Conservation (phyloP, 495 filamentous ascomycete species). For the Penicillium longicatenatum region DNA sequence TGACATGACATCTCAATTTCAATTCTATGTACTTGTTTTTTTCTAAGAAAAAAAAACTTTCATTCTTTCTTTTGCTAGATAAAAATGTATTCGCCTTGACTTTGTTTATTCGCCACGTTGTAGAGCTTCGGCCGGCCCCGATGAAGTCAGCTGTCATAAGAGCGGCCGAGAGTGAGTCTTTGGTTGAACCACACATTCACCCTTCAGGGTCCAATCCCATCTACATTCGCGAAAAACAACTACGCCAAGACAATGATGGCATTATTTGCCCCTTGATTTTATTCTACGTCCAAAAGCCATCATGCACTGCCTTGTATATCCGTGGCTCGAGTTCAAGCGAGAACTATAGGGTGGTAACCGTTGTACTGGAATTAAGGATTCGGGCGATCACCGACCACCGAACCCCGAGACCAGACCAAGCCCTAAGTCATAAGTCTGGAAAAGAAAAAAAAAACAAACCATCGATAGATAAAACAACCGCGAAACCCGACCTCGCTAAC, state of each 20-base stretch:
- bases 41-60: not conserved
- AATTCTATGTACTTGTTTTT: not conserved
- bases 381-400: not conserved
- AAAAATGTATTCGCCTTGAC: too few species aligned
- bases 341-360: not conserved
- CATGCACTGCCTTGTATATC: not conserved
- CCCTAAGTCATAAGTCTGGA: too few species aligned
- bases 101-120: not conserved
- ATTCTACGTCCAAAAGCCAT: not conserved
- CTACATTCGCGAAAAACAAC: not conserved
- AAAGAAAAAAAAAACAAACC: not conserved
- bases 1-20: conserved; percentile 5
- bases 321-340: not conserved
- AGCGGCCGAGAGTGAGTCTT: not conserved
- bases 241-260: not conserved
- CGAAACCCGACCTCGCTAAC: not conserved
- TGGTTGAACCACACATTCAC: conserved; percentile 8
- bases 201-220: not conserved
- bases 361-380: not conserved
- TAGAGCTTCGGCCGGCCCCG: conserved; percentile 3
- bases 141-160: not conserved
- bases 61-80: too few species aligned
- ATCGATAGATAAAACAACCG: not conserved
- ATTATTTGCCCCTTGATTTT: not conserved
- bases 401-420: not conserved